Conservation (phyloP, 139 green algal genomes). For the Picocystis salinarum region DNA sequence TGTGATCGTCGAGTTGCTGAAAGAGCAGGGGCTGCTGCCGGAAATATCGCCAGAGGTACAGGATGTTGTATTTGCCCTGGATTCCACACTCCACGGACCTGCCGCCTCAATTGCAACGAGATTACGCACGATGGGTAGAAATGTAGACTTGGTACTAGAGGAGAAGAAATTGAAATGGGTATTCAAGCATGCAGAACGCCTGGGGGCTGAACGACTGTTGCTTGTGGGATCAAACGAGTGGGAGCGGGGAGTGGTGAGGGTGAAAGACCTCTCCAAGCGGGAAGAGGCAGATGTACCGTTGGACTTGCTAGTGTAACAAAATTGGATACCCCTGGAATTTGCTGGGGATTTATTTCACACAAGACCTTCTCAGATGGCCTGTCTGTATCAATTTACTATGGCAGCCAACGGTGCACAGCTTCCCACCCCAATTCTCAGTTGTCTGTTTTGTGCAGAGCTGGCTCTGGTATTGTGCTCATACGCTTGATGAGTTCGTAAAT, state of each 20-base stretch:
- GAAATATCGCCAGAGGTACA: conserved; percentile 25
- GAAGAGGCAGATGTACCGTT: conserved; percentile 57
- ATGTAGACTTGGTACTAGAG: conserved; percentile 73
- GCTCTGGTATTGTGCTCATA: no score
- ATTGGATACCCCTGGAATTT: no score
- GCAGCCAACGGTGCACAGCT: no score
- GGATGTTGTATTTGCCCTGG: conserved; percentile 1
- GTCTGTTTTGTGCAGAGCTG: no score
- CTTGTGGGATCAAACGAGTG: conserved; percentile 66
- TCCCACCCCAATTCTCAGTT: no score
- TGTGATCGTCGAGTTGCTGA: conserved; percentile 93
- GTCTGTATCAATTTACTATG: no score
- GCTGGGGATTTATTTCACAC: no score
- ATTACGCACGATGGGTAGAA: conserved; percentile 40
- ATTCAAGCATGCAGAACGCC: conserved; percentile 23
- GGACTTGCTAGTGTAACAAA: conserved; percentile 21
- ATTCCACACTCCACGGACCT: no score
- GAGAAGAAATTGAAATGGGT: conserved; percentile 5
- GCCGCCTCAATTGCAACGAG: conserved; percentile 44
- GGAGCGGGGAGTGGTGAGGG: conserved; percentile 42
- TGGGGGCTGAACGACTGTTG: conserved; percentile 40
- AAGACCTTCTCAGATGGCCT: no score
- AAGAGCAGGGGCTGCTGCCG: conserved; percentile 58
- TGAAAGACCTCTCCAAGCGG: conserved; percentile 55
- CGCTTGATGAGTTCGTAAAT: conserved; percentile 27